phyloP scores from a whole-genome alignment of 2,329 filamentous ascomycete species.

The Calycina marina region DNA sequence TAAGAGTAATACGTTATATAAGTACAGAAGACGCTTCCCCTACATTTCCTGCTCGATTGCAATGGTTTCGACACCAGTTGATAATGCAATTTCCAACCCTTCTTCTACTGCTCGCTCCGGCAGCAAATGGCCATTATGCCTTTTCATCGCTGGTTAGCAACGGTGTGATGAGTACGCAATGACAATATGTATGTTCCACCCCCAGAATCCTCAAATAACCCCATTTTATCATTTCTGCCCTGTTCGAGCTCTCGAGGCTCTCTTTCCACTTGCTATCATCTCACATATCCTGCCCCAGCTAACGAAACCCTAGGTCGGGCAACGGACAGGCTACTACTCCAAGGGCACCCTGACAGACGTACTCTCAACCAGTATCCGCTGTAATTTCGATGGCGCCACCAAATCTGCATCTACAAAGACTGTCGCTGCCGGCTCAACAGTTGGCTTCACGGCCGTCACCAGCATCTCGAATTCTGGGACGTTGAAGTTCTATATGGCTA shows the following conservation, averaged over 20 bases:
- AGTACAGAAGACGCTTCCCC: too few relatives aligned
- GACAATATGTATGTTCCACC: conserved; percentile 16
- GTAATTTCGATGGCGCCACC: conserved; percentile 23
- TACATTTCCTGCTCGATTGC: too few relatives aligned
- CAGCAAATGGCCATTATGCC: conserved; percentile 16
- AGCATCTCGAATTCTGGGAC: conserved; percentile 19
- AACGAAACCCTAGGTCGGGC: too few relatives aligned
- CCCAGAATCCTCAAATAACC: too few relatives aligned
- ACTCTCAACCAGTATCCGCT: conserved; percentile 26
- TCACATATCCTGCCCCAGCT: too few relatives aligned
- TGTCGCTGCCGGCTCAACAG: conserved; percentile 14
- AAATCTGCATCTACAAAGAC: conserved; percentile 12
- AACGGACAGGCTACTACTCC: conserved; percentile 17
- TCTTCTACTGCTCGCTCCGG: conserved; percentile 11
- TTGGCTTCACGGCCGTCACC: conserved; percentile 14
- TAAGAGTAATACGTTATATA: too few relatives aligned
- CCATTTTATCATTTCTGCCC: too few relatives aligned
- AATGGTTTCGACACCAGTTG: too few relatives aligned
- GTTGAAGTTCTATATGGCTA: conserved; percentile 16
- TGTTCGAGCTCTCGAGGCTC: too few relatives aligned
- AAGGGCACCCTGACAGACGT: conserved; percentile 18
- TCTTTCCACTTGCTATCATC: too few relatives aligned
- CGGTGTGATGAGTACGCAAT: conserved; percentile 9
- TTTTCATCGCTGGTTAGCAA: conserved; percentile 11
- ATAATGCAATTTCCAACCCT: conserved; percentile 7